Conservation (phyloP, 129 eudicot genomes). For the Glebionis coronaria region DNA sequence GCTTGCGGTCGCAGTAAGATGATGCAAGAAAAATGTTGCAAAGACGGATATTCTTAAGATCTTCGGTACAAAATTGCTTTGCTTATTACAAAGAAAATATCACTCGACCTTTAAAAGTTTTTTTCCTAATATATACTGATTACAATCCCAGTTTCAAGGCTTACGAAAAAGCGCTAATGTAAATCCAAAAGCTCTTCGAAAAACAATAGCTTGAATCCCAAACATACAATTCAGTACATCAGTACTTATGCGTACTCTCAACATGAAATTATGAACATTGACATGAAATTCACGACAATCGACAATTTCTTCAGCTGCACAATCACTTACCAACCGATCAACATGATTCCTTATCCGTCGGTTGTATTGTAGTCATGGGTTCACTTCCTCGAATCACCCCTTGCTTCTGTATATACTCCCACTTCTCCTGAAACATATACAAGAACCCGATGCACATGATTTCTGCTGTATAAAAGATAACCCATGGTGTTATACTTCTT, state of each 20-base stretch:
- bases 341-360: slow-evolving; percentile 38
- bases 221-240: not conserved
- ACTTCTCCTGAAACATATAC: slow-evolving; percentile 84
- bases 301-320: not conserved
- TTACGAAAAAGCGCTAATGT: not conserved
- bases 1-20: not conserved
- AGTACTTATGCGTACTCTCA: not conserved
- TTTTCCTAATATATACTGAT: no score
- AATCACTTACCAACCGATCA: not conserved
- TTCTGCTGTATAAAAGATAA: slow-evolving; percentile 52
- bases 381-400: slow-evolving; percentile 45
- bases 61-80: not conserved
- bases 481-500: slow-evolving; percentile 57
- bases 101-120: no score
- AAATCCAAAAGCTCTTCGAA: not conserved
- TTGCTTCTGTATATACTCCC: slow-evolving; percentile 60
- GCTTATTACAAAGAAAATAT: slow-evolving; percentile 10
- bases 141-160: slow-evolving; percentile 2
- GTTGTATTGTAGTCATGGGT: slow-evolving; percentile 35
- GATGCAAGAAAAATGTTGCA: slow-evolving; percentile 7
- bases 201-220: slow-evolving; percentile 7
- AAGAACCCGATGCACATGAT: slow-evolving; percentile 46
- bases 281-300: not conserved
- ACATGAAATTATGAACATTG: not conserved
- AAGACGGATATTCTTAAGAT: not conserved